A percentile compares a stretch with the other conserved stretches of the same genome.
Conservation (phyloP, 1,284 basidiomycete genomes). For the Stygiomarasmius scandens region DNA sequence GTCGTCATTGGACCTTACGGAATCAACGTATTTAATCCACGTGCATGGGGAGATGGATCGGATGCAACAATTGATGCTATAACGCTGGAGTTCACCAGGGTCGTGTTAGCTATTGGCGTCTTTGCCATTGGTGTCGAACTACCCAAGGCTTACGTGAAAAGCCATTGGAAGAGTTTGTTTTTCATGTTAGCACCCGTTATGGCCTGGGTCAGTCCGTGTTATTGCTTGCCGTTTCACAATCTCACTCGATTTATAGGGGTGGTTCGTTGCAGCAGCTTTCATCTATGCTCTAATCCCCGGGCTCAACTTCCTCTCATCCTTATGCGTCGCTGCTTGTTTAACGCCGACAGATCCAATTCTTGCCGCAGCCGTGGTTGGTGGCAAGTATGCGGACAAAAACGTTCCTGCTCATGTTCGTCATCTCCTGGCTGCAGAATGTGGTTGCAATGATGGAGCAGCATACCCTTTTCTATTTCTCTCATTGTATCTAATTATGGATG, state of each 20-base stretch:
- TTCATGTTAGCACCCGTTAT: constrained; percentile 90
- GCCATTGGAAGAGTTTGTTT: constrained; percentile 88
- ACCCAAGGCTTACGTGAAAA: constrained; percentile 89
- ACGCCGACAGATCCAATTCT: constrained; percentile 97
- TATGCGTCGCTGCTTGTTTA: constrained; percentile 91
- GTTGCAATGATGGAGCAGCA: constrained; percentile 93
- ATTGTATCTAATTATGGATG: constrained; percentile 84
- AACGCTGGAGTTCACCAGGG: constrained; percentile 90
- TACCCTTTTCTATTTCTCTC: constrained; percentile 97
- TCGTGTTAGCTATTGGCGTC: constrained; percentile 95
- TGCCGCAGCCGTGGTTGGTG: constrained; percentile 90
- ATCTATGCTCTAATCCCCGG: constrained; percentile 90
- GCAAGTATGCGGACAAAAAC: constrained; percentile 98
- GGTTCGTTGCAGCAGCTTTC: constrained; percentile 87
- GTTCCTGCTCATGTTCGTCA: constrained; percentile 94
- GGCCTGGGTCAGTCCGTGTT: constrained; percentile 68
- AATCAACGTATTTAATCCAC: constrained; percentile 85
- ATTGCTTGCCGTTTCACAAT: constrained; percentile 1
- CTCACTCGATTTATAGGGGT: constrained; percentile 63
- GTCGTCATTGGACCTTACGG: constrained; percentile 92
- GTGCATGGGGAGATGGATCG: constrained; percentile 71
- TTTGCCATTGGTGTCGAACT: constrained; percentile 98
- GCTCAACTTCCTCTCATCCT: constrained; percentile 83
- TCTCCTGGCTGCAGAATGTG: constrained; percentile 88
- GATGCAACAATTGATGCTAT: constrained; percentile 66